These are phyloP conservation scores for Didymellaceae sp. DNA, from an alignment of 2,329 filamentous ascomycete genomes.

Conservation along the genomic window DNA sequence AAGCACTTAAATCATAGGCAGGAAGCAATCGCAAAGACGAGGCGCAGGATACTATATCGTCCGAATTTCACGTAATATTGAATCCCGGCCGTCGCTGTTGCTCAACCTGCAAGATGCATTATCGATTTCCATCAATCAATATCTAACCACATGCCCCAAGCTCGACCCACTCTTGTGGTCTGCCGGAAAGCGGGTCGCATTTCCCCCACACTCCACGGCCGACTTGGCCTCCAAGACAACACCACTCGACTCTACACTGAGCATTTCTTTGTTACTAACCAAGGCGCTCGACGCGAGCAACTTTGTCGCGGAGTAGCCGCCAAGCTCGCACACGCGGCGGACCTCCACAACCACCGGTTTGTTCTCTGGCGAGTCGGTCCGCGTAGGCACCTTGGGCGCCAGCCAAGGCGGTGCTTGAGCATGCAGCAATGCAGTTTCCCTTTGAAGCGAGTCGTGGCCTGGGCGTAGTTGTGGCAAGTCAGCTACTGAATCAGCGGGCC, in stretches of 20 bases:
- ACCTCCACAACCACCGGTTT: slow-evolving; percentile 4
- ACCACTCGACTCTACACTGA: neutral
- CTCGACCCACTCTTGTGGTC: slow-evolving; percentile 10
- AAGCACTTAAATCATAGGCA: too few species aligned
- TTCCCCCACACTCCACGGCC: slow-evolving; percentile 13
- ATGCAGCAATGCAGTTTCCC: slow-evolving; percentile 15
- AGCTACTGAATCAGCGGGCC: too few species aligned
- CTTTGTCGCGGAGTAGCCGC: slow-evolving; percentile 1
- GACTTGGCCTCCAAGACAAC: slow-evolving; percentile 1
- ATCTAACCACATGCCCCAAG: slow-evolving; percentile 16
- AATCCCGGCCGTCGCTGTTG: too few species aligned
- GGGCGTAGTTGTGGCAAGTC: slow-evolving; percentile 1
- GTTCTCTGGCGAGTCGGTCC: slow-evolving; percentile 29
- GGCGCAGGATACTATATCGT: too few species aligned
- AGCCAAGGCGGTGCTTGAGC: slow-evolving; percentile 25
- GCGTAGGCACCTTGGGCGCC: slow-evolving; percentile 18
- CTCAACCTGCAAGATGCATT: neutral
- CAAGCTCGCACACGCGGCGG: slow-evolving; percentile 7
- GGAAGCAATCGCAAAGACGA: too few species aligned
- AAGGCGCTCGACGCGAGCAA: slow-evolving; percentile 10
- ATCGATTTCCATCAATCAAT: slow-evolving; percentile 17
- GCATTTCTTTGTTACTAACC: neutral
- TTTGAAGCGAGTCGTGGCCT: slow-evolving; percentile 17
- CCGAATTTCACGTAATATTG: too few species aligned
- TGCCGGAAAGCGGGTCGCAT: neutral